Percentiles rank a stretch among this genome's conserved stretches.
Evolutionary conservation across 306 rosid genomes (phyloP).

Genomic region (Lotus japonicus): DNA sequence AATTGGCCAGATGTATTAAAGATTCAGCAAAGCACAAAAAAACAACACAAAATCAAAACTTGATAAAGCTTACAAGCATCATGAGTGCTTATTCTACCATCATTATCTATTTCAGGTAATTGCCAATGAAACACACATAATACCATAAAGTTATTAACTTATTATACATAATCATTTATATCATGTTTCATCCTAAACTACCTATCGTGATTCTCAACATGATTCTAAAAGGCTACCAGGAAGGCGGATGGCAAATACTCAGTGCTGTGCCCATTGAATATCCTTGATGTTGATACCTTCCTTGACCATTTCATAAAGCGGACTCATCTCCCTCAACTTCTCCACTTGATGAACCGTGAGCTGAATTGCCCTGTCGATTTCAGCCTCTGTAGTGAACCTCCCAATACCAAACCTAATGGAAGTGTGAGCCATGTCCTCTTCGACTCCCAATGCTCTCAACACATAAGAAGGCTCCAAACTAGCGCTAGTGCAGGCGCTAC

Average conservation of each 20-base stretch:
- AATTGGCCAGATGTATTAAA: not conserved
- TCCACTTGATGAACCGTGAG: constrained; percentile 77
- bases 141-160: not conserved
- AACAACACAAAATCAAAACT: constrained; percentile 13
- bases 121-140: not conserved
- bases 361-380: constrained; percentile 71
- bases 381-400: constrained; percentile 85
- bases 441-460: constrained; percentile 92
- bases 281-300: constrained; percentile 81
- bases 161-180: constrained; percentile 9
- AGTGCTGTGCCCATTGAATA: constrained; percentile 89
- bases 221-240: not conserved
- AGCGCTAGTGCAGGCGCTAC: constrained; percentile 96
- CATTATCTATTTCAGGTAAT: not conserved
- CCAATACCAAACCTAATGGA: constrained; percentile 96
- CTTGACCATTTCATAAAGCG: constrained; percentile 94
- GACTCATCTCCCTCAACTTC: constrained; percentile 95
- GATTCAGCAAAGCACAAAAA: not conserved
- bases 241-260: constrained; percentile 8
- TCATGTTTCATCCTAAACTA: not conserved
- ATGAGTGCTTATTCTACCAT: not conserved
- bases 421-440: constrained; percentile 99
- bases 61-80: not conserved
- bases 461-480: constrained; percentile 97
- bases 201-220: not conserved